Conservation (phyloP, 805 yeast genomes). For the Zygosaccharomyces lentus region DNA sequence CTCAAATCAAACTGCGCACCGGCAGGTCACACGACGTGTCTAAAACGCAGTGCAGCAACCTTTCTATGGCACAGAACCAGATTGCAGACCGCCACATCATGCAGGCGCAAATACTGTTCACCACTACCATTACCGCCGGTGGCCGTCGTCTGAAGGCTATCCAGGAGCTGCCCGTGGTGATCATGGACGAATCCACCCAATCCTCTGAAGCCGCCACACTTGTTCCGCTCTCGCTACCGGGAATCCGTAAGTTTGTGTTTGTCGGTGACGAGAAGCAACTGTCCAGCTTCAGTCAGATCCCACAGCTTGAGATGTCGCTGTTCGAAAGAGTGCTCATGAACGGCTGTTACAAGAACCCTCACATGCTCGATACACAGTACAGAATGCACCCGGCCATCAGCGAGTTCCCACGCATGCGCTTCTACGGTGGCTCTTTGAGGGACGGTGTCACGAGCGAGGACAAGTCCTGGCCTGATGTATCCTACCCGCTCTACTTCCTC, state of each 20-base stretch:
- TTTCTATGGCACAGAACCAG: conserved; percentile 41
- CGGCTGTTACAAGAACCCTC: conserved; percentile 56
- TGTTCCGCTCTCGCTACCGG: conserved; percentile 66
- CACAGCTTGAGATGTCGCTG: conserved; percentile 59
- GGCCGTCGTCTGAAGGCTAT: conserved; percentile 57
- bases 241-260: conserved; percentile 61
- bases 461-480: conserved; percentile 44
- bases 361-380: conserved; percentile 66
- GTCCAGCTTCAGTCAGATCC: conserved; percentile 66
- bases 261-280: conserved; percentile 76
- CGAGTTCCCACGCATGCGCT: conserved; percentile 51
- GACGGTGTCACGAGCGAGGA: conserved; percentile 58
- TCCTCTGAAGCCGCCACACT: conserved; percentile 69
- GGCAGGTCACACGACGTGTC: conserved; percentile 41
- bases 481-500: conserved; percentile 61
- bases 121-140: conserved; percentile 71
- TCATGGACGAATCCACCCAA: conserved; percentile 77
- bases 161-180: conserved; percentile 56
- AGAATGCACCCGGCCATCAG: conserved; percentile 65
- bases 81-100: conserved; percentile 49
- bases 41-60: conserved; percentile 47
- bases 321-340: conserved; percentile 63
- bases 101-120: conserved; percentile 65
- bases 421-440: conserved; percentile 46
- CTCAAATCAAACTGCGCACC: conserved; percentile 41